Evolutionary conservation across 2,329 filamentous ascomycete species (phyloP).

Genomic region (Alternaria sp.): DNA sequence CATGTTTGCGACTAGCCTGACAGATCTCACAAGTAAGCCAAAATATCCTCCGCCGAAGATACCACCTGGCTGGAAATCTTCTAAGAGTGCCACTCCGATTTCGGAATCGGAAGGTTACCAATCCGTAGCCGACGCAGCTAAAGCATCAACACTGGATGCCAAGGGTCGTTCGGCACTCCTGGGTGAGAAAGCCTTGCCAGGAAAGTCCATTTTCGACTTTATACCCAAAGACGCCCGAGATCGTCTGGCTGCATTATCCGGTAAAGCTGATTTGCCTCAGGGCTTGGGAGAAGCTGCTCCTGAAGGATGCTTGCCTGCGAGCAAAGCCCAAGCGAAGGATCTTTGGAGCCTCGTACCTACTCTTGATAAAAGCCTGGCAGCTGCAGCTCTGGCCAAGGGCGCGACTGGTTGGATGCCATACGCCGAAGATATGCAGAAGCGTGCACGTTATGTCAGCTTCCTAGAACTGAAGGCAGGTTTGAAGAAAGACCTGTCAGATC

Average conservation of each 20-base stretch:
- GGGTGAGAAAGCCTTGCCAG: conserved; percentile 81
- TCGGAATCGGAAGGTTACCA: conserved; percentile 55
- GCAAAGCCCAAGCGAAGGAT: conserved; percentile 67
- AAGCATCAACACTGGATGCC: conserved; percentile 76
- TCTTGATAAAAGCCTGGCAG: conserved; percentile 54
- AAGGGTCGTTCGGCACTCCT: conserved; percentile 79
- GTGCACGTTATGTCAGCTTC: conserved; percentile 80
- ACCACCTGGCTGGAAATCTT: conserved; percentile 76
- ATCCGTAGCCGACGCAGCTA: conserved; percentile 80
- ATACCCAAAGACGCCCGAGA: conserved; percentile 80
- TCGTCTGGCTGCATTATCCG: conserved; percentile 76
- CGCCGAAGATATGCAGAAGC: conserved; percentile 79
- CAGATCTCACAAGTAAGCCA: conserved; percentile 54
- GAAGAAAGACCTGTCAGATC: conserved; percentile 65
- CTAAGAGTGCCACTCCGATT: conserved; percentile 44
- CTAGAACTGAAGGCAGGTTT: conserved; percentile 76
- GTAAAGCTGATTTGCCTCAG: conserved; percentile 77
- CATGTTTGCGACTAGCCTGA: conserved; percentile 65
- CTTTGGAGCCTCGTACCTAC: conserved; percentile 59
- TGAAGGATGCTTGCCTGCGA: conserved; percentile 69
- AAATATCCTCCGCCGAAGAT: conserved; percentile 72
- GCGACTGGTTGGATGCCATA: conserved; percentile 80
- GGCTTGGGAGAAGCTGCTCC: conserved; percentile 77
- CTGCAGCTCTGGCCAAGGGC: conserved; percentile 57
- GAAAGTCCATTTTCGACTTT: conserved; percentile 96